Evolutionary conservation across 495 filamentous ascomycete genomes (phyloP).

Genomic region (Parachaetomium inaequale): DNA sequence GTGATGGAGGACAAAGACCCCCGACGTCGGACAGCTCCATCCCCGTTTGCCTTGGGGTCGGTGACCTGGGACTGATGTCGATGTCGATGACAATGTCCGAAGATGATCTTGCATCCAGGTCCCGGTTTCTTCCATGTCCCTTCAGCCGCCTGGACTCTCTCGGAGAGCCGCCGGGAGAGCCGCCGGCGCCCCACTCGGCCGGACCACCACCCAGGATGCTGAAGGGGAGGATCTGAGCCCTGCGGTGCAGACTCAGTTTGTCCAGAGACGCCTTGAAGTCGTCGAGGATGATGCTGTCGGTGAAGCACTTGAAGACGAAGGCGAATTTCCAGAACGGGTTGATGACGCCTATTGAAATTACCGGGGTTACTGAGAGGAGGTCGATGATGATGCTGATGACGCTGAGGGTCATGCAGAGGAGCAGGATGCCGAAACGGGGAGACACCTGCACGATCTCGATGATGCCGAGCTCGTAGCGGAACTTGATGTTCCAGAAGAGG

Average conservation of each 20-base stretch:
- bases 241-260: constrained; percentile 5
- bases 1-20: constrained; percentile 1
- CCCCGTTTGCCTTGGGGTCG: no score
- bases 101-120: background rate
- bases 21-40: background rate
- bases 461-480: constrained; percentile 10
- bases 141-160: background rate
- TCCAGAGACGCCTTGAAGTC: constrained; percentile 6
- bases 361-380: constrained; percentile 3
- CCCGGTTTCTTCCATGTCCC: background rate
- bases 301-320: constrained; percentile 9
- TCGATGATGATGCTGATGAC: constrained; percentile 8
- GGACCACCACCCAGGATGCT: background rate
- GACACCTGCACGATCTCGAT: constrained; percentile 5
- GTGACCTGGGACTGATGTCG: no score
- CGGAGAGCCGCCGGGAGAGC: background rate
- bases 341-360: constrained; percentile 9
- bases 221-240: constrained; percentile 6
- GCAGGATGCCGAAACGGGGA: constrained; percentile 6
- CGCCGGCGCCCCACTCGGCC: background rate
- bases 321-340: constrained; percentile 13
- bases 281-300: constrained; percentile 10
- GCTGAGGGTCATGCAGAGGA: constrained; percentile 6
- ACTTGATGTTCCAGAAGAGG: constrained; percentile 10
- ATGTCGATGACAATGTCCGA: background rate